Evolutionary conservation across 2,329 filamentous ascomycete species (phyloP), one percentile per base, ranked within the genome.

Genomic region (Aureobasidium sp.): DNA sequence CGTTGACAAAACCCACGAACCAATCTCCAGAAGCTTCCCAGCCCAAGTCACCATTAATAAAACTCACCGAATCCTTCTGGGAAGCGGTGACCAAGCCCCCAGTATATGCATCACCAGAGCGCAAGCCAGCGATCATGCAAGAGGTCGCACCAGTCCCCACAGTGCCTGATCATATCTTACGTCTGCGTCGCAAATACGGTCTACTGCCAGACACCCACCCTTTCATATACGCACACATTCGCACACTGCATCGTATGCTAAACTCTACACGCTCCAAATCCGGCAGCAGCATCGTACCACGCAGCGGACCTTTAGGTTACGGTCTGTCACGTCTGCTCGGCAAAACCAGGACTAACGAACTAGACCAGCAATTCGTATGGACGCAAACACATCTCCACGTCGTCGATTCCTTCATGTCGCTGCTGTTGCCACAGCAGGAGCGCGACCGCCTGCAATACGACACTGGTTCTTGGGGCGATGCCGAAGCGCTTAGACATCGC

Each of bases 171-270:
- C 37, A 53, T 5, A 52, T 62, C 9, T 52, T 66, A 15, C 64
- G 64, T 20, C 51, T 66, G 31, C 71, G 72, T 34, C 65, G 66
- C 22, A 71, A 72, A 34, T 74, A 74, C 62, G 71, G 72, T 58
- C 69, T 74, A 31, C 66, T 74, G 14, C 63, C 67, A 11, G 62
- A 67, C 9, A 39, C 57, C 1, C 69, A 70, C 48, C 72, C 72
- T 1, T 74, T 72, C 70, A 73, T 70, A 7, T 67, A 74, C 64
- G 56, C 65, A 12, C 72, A 74, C 63, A 71, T 73, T 64, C 71
- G 72, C 29, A 74, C 72, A 2, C 65, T 74, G 7, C 72, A 74
- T 59, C 70, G 72, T 39, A 70, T 74, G 68, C 68, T 70, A 52
- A 73, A 73, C 66, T 73, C 71, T 1, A 63, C 65, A 36, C 66